Evolutionary conservation across 176 grass and related monocot species (phyloP), one percentile per base, ranked within the genome.

Genomic region (Cymbopogon citratus): DNA sequence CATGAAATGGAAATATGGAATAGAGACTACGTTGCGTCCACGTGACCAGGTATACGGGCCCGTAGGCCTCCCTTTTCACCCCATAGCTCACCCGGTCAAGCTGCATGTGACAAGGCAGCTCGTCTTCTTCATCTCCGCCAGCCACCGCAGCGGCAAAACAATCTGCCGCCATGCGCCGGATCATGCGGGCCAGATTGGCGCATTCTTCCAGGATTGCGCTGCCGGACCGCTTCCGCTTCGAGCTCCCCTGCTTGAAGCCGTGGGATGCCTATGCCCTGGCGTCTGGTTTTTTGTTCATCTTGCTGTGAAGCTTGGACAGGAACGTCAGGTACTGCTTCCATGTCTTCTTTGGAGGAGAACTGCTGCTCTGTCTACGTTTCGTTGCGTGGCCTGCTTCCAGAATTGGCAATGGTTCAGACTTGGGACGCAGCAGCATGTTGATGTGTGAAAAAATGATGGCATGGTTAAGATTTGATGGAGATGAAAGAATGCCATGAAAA

Each of bases 61-160:
- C 90, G 86, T 86, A 86, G 12, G 79, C 79, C n/a, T 92, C 90
- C 74, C 86, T 83, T 69, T 68, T 86, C 36, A 89, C 54, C 23
- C 76, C 72, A 28, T 82, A 63, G 43, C 2, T 59, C 52, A 84
- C 83, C 40, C 84, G 80, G 64, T 92, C 86, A 52, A 92, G 86
- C 72, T 89, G 86, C 83, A 80, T 48, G 68, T 89, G 89, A 5
- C 57, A 68, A 59, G 79, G 59, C 79, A 60, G 83, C 12, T 86
- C 73, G 18, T 57, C 84, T 3, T 45, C 84, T 74, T 89, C 74
- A 7, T 64, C 79, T 4, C 28, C 69, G 5, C 26, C 21, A 0
- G 81, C 63, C 59, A 27, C 23, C 15, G 54, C 66, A 60, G 71
- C 48, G 23, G 25, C 67, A n/a, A 89, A 78, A 48, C 87, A 78